A percentile compares a stretch with the other conserved stretches of the same genome.
phyloP scores from a whole-genome alignment of 352 stramenopile species.

The Globisporangium emineosum region DNA sequence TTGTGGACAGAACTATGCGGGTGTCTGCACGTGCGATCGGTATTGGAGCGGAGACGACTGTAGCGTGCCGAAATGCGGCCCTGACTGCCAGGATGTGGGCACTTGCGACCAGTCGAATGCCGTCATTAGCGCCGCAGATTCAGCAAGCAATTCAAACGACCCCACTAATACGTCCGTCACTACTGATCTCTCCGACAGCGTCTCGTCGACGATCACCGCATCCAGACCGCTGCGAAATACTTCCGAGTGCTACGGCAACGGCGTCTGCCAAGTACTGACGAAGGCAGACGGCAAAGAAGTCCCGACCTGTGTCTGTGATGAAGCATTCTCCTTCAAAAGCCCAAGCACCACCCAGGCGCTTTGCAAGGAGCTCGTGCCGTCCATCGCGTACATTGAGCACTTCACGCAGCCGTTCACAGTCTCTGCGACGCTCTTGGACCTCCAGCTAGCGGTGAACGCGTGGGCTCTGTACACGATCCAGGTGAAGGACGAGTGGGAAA shows the following conservation, averaged over 20 bases:
- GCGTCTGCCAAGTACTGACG: slow-evolving; percentile 39
- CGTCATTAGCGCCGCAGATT: background rate
- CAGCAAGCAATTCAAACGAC: background rate
- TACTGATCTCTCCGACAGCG: slow-evolving; percentile 8
- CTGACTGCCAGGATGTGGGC: slow-evolving; percentile 63
- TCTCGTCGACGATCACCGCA: slow-evolving; percentile 14
- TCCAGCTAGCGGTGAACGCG: slow-evolving; percentile 38
- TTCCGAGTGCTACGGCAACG: slow-evolving; percentile 74
- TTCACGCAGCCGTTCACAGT: slow-evolving; percentile 47
- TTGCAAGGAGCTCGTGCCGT: slow-evolving; percentile 57
- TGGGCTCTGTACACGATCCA: slow-evolving; percentile 67
- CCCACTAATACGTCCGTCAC: slow-evolving; percentile 5
- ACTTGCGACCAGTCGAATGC: slow-evolving; percentile 24
- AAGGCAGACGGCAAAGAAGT: slow-evolving; percentile 19
- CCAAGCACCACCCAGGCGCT: slow-evolving; percentile 44
- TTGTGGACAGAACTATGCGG: slow-evolving; percentile 37
- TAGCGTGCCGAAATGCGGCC: slow-evolving; percentile 64
- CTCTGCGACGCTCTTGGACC: slow-evolving; percentile 32
- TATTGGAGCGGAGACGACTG: slow-evolving; percentile 79
- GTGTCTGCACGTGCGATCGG: slow-evolving; percentile 66
- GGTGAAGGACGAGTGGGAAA: slow-evolving; percentile 55
- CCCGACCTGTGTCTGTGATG: slow-evolving; percentile 59
- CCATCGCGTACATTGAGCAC: slow-evolving; percentile 55
- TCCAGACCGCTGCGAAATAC: slow-evolving; percentile 44
- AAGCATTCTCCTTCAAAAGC: slow-evolving; percentile 52